Percentiles rank a stretch among this genome's conserved stretches.
Evolutionary conservation across 352 stramenopile species (phyloP).

Genomic region (Blastocystis sp.): DNA sequence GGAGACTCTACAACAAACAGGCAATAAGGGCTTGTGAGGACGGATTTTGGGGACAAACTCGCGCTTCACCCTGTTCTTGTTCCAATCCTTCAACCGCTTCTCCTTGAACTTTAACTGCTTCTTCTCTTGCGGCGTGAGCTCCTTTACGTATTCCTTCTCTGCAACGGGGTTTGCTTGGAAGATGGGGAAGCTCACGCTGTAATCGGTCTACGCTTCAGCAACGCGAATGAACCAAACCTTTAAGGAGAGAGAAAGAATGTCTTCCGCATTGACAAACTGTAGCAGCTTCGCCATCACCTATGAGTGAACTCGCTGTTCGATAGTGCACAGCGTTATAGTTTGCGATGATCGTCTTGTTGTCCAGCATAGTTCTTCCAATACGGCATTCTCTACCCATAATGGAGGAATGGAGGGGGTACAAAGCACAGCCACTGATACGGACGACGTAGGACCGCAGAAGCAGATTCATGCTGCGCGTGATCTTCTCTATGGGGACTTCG

Average conservation of each 20-base stretch:
- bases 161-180: constrained; percentile 12
- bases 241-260: constrained; percentile 29
- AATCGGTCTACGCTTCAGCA: constrained; percentile 43
- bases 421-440: background rate
- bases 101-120: constrained; percentile 48
- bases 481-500: constrained; percentile 5
- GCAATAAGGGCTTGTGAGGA: constrained; percentile 31
- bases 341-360: constrained; percentile 34
- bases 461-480: constrained; percentile 37
- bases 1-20: constrained; percentile 37
- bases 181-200: constrained; percentile 63
- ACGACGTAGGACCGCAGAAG: constrained; percentile 16
- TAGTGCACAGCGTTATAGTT: constrained; percentile 29
- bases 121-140: constrained; percentile 45
- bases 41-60: constrained; percentile 43
- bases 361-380: constrained; percentile 25
- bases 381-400: constrained; percentile 9
- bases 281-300: constrained; percentile 24
- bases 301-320: background rate
- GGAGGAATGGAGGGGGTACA: background rate
- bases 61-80: constrained; percentile 6
- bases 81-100: constrained; percentile 58
- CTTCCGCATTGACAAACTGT: constrained; percentile 5
- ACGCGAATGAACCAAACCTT: background rate
- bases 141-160: constrained; percentile 8